phyloP scores from a whole-genome alignment of 1,139 yeast genomes.

The Kodamaea sp. region DNA sequence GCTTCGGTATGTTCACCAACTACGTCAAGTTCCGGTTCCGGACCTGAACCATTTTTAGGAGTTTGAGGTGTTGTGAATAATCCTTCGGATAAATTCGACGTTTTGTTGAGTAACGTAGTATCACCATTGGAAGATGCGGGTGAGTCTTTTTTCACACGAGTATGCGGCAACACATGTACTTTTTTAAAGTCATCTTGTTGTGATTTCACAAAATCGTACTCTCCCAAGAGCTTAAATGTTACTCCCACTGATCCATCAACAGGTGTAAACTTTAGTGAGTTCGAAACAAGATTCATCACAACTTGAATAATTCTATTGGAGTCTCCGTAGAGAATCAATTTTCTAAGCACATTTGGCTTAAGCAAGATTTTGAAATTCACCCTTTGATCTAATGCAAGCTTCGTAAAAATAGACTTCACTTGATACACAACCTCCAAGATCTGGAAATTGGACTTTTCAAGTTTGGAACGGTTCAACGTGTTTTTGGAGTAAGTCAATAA shows the following conservation, averaged over 20 bases:
- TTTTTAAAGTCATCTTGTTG: conserved; percentile 30
- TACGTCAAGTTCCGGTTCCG: conserved; percentile 1
- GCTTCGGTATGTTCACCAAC: not conserved
- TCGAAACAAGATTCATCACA: conserved; percentile 83
- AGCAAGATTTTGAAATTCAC: conserved; percentile 61
- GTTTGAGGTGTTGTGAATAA: not conserved
- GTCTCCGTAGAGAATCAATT: conserved; percentile 77
- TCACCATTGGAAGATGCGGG: conserved; percentile 8
- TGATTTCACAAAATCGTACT: conserved; percentile 56
- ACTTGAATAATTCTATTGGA: conserved; percentile 84
- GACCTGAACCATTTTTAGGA: not conserved
- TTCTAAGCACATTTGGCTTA: conserved; percentile 60
- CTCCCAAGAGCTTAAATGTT: conserved; percentile 64
- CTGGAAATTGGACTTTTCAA: conserved; percentile 78
- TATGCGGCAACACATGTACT: conserved; percentile 27
- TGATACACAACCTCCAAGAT: conserved; percentile 79
- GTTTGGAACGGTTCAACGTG: conserved; percentile 80
- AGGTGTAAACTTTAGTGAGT: conserved; percentile 87
- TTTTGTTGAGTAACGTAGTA: conserved; percentile 5
- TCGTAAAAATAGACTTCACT: conserved; percentile 82
- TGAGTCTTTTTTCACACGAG: conserved; percentile 4
- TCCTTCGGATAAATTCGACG: conserved; percentile 2
- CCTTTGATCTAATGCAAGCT: conserved; percentile 76
- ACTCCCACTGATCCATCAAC: conserved; percentile 81
- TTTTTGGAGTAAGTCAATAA: conserved; percentile 86